Evolutionary conservation across 23 red algal species (phyloP), one percentile per base, ranked within the genome.

Genomic region (Agarophyton chilense): DNA sequence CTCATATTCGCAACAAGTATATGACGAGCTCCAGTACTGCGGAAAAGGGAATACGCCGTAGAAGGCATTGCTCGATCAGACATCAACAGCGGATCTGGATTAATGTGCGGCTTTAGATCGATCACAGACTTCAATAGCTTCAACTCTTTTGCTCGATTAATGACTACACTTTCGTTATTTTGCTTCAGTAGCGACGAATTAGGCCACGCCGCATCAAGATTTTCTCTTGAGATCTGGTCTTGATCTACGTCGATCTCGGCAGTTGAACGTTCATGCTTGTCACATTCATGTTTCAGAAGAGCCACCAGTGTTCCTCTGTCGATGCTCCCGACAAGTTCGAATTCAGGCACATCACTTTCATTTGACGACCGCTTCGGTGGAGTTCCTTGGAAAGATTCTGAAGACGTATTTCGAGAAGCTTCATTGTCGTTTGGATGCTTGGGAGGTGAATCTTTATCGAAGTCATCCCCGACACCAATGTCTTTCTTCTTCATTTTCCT

Each of bases 81-180:
- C 36, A 97, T 89, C 13, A 97, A 58, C 65, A 92, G 52, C 10
- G 95, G 95, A 42, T 97, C 91, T 38, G 83, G 81, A 75, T 97
- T 79, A 51, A 97, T 77, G 55, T 93, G 88, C n/a, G 51, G 45
- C 43, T 71, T 91, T 2, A 97, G 80, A 61, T 97, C 90, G 13
- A 97, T 62, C 16, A 79, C 46, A 33, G 14, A 1, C 36, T 94
- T 60, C 25, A 52, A 31, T 16, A 90, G 14, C 16, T 74, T 46
- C 1, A 79, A 32, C 33, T 19, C 34, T 26, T 49, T 41, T 24
- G 90, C 51, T 7, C 85, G 46, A 51, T 84, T 72, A 10, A 97
- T 58, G 11, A 97, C 18, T 26, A 52, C 52, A 6, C 65, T 57
- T 77, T 97, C 89, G 0, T 56, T 39, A 14, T 79, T 40, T 1